phyloP scores from a whole-genome alignment of 306 rosid species.

The Inga laurina region DNA sequence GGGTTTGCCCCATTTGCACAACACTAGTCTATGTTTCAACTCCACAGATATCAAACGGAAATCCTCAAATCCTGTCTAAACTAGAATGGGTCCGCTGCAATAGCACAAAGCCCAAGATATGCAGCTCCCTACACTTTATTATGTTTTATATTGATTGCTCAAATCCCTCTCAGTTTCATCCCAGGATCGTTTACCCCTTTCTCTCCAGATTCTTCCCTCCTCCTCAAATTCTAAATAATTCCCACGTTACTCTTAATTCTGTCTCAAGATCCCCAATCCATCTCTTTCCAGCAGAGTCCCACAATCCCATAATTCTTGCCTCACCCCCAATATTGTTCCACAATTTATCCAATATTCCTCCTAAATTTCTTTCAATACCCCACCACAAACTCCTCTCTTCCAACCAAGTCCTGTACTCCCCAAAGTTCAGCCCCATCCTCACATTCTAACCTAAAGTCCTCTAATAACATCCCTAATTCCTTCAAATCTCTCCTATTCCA shows the following conservation, averaged over 20 bases:
- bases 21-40: background rate
- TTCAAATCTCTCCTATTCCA: conserved; percentile 1
- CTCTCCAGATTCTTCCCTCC: background rate
- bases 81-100: background rate
- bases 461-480: background rate
- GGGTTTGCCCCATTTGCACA: background rate
- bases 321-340: background rate
- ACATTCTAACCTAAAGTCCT: background rate
- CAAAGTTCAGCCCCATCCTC: background rate
- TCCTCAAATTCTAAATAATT: background rate
- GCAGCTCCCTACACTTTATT: background rate
- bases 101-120: background rate
- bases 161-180: background rate
- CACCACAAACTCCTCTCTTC: background rate
- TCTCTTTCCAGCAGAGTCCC: background rate
- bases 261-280: background rate
- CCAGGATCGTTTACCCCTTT: background rate
- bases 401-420: background rate
- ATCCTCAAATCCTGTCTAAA: background rate
- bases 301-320: background rate
- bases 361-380: background rate
- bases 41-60: background rate
- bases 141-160: background rate
- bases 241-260: background rate
- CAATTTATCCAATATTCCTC: background rate